phyloP scores from a whole-genome alignment of 305 asterid species.

The Solanum hybrid region DNA sequence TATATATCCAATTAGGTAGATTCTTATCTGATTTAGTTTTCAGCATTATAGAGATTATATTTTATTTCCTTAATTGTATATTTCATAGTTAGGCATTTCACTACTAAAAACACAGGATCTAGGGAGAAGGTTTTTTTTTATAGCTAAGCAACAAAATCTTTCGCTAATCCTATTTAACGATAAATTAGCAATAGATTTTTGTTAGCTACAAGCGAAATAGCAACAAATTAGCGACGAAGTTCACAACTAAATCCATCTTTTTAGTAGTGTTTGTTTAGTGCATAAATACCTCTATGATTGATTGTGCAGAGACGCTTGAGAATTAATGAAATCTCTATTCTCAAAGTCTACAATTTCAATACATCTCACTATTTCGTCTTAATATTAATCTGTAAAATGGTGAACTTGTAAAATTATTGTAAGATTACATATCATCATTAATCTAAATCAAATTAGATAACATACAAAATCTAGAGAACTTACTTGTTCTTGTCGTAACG shows the following conservation, averaged over 20 bases:
- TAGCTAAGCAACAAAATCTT: background rate
- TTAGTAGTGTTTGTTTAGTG: background rate
- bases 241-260: background rate
- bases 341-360: background rate
- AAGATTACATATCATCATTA: background rate
- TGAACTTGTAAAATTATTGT: background rate
- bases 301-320: background rate
- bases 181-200: background rate
- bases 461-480: background rate
- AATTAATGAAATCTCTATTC: background rate
- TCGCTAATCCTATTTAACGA: background rate
- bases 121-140: background rate
- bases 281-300: background rate
- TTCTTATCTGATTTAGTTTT: background rate
- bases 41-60: background rate
- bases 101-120: background rate
- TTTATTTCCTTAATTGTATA: background rate
- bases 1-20: background rate
- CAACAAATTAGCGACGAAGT: too few species aligned
- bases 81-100: background rate
- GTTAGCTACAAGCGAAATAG: background rate
- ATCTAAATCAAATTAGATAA: background rate
- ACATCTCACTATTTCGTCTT: background rate
- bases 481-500: background rate
- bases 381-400: background rate